Evolutionary conservation across 805 yeast genomes (phyloP).

Genomic region (Candida maris): DNA sequence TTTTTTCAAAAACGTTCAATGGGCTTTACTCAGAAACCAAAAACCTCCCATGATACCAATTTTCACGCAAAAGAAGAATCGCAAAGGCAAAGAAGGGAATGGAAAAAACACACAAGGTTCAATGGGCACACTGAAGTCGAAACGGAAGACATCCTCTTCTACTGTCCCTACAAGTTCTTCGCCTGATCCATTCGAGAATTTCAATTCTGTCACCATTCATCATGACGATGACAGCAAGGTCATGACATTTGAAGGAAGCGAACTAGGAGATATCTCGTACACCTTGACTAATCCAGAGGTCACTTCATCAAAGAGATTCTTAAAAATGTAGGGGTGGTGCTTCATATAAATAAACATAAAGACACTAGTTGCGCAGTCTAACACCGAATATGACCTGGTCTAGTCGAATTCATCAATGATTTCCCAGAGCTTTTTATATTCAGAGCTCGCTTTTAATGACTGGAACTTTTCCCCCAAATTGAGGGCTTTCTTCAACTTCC

Average conservation of each 20-base stretch:
- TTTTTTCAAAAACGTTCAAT: slow-evolving; percentile 85
- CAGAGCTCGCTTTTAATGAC: not conserved
- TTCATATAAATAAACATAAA: not conserved
- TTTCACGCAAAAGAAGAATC: slow-evolving; percentile 33
- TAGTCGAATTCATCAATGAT: slow-evolving; percentile 20
- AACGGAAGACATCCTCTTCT: slow-evolving; percentile 30
- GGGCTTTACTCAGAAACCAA: slow-evolving; percentile 92
- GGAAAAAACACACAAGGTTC: slow-evolving; percentile 23
- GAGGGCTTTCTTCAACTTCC: slow-evolving; percentile 17
- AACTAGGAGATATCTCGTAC: slow-evolving; percentile 53
- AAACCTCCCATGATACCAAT: slow-evolving; percentile 96
- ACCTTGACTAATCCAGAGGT: slow-evolving; percentile 42
- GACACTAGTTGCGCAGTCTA: too few relatives aligned
- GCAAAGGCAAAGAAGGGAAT: slow-evolving; percentile 14
- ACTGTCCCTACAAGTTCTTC: slow-evolving; percentile 15
- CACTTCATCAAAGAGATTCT: slow-evolving; percentile 24
- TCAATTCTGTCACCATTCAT: slow-evolving; percentile 81
- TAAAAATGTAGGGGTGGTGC: slow-evolving; percentile 21
- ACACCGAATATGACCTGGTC: too few relatives aligned
- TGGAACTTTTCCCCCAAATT: slow-evolving; percentile 8
- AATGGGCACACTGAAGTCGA: slow-evolving; percentile 44
- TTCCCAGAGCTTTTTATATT: slow-evolving; percentile 15
- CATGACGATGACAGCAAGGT: slow-evolving; percentile 55
- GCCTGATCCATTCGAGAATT: slow-evolving; percentile 77
- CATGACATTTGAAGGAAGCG: slow-evolving; percentile 44